Conservation (phyloP, 2,329 filamentous ascomycete species). For the Berkeleyomyces basicola region DNA sequence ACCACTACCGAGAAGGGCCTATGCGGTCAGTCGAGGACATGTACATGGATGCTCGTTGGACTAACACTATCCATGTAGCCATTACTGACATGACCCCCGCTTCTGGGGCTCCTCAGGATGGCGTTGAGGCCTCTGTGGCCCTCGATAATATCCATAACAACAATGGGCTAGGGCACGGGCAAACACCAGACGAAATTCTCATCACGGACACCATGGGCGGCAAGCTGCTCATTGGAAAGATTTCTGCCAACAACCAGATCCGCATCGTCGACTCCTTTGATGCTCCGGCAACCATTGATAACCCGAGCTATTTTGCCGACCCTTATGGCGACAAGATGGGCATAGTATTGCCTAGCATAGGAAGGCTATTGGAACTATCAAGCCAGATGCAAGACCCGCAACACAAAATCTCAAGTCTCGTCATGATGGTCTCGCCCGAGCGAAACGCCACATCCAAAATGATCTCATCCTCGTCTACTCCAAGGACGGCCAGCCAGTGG, state of each 20-base stretch:
- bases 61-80: slow-evolving; percentile 26
- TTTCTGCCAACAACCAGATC: slow-evolving; percentile 14
- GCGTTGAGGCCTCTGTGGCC: slow-evolving; percentile 28
- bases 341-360: slow-evolving; percentile 33
- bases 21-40: slow-evolving; percentile 32
- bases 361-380: slow-evolving; percentile 24
- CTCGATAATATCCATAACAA: slow-evolving; percentile 32
- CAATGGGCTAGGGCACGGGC: slow-evolving; percentile 39
- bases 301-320: slow-evolving; percentile 41
- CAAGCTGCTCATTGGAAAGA: slow-evolving; percentile 22
- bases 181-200: slow-evolving; percentile 25
- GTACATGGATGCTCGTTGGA: slow-evolving; percentile 28
- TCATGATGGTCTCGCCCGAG: slow-evolving; percentile 12
- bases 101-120: slow-evolving; percentile 18
- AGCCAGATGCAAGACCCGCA: slow-evolving; percentile 20
- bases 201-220: slow-evolving; percentile 30
- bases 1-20: slow-evolving; percentile 32
- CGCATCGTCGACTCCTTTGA: slow-evolving; percentile 5
- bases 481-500: slow-evolving; percentile 20
- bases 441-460: slow-evolving; percentile 7
- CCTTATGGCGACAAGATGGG: slow-evolving; percentile 37
- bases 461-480: background rate
- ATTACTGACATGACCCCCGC: slow-evolving; percentile 11
- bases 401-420: slow-evolving; percentile 5
- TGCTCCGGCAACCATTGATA: slow-evolving; percentile 29